Percentiles rank a stretch among this genome's conserved stretches.
These are phyloP conservation scores for Melampsora larici-populina DNA, from an alignment of 1,284 basidiomycete species.

Conservation along the genomic window DNA sequence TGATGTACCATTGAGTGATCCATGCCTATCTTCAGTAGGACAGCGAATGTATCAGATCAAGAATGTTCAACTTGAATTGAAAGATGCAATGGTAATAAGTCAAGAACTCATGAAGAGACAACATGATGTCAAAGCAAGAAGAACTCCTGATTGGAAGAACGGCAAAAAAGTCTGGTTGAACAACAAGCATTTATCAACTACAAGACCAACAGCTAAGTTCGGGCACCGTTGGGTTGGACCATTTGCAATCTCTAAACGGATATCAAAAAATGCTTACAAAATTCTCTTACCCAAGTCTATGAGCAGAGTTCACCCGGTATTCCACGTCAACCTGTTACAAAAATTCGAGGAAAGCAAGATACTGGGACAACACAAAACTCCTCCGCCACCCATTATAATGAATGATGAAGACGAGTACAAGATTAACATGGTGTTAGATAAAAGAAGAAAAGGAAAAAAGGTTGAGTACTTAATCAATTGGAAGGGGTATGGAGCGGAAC, in stretches of 20 bases:
- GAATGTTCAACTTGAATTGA: too few relatives aligned
- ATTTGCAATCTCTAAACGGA: neutral
- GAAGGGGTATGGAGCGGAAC: too few relatives aligned
- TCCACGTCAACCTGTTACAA: neutral
- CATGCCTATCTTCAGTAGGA: too few relatives aligned
- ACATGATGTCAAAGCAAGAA: too few relatives aligned
- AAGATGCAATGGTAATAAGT: neutral
- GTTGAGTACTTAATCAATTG: too few relatives aligned
- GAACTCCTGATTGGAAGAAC: neutral
- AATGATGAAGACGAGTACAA: neutral
- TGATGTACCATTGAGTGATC: too few relatives aligned
- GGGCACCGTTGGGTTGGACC: neutral
- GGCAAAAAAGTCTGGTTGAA: neutral
- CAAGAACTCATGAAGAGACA: conserved; percentile 6
- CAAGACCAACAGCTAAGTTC: neutral
- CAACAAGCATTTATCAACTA: neutral
- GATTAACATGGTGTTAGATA: too few relatives aligned
- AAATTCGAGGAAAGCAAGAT: neutral
- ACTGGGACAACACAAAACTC: neutral
- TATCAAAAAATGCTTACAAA: neutral
- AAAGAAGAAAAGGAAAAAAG: too few relatives aligned
- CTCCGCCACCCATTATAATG: conserved; percentile 1
- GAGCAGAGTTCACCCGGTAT: neutral
- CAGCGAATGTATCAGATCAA: too few relatives aligned
- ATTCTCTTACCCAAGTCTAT: neutral